These are phyloP conservation scores for Coniochaeta sp. DNA, from an alignment of 2,329 filamentous ascomycete genomes.

Conservation along the genomic window DNA sequence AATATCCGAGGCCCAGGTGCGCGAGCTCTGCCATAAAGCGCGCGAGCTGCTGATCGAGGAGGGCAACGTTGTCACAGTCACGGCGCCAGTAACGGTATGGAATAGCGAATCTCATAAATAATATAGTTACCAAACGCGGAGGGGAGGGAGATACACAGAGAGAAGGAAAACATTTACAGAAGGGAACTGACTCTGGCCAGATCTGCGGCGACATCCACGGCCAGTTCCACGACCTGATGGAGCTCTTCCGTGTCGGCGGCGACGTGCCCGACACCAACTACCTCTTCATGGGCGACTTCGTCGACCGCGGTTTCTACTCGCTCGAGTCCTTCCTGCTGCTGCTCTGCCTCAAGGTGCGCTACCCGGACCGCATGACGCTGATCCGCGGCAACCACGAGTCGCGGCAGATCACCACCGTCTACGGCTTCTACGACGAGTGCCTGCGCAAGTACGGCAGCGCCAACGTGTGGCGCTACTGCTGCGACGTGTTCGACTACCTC, in stretches of 20 bases:
- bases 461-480: constrained; percentile 96
- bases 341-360: constrained; percentile 92
- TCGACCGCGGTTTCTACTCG: constrained; percentile 96
- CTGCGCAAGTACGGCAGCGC: constrained; percentile 92
- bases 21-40: constrained; percentile 95
- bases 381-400: constrained; percentile 96
- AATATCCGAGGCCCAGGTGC: constrained; percentile 90
- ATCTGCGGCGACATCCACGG: constrained; percentile 97
- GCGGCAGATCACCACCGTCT: constrained; percentile 92
- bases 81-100: constrained; percentile 81
- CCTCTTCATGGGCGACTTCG: constrained; percentile 97
- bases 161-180: neutral
- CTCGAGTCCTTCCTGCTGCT: constrained; percentile 95
- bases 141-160: too few relatives aligned
- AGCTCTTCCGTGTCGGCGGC: constrained; percentile 87
- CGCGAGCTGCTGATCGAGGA: constrained; percentile 95
- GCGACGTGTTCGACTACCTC: constrained; percentile 96
- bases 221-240: constrained; percentile 96
- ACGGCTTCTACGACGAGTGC: constrained; percentile 98
- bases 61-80: constrained; percentile 92
- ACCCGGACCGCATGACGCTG: constrained; percentile 93
- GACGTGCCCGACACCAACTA: constrained; percentile 95
- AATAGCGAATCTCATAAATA: too few relatives aligned
- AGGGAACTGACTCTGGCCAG: constrained; percentile 26
- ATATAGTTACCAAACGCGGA: too few relatives aligned